Evolutionary conservation across 2,329 filamentous ascomycete species (phyloP), one percentile per base, ranked within the genome.

Genomic region (Venturia oleaginea): DNA sequence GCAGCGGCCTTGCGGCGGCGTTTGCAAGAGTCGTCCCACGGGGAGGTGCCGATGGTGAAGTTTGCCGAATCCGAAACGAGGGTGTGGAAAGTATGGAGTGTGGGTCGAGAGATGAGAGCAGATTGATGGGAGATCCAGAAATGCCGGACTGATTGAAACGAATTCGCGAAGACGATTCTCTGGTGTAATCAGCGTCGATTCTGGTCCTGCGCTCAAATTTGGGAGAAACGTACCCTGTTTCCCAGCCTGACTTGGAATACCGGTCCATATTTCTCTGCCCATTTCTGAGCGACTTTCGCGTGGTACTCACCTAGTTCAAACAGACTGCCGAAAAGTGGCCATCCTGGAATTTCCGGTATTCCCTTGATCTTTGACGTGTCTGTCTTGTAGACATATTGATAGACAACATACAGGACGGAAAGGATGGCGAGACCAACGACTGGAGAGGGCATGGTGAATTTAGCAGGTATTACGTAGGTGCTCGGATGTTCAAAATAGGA

Each of bases 51-150:
- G 61, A 83, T 83, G 0, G 81, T 84, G 71, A 83, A 83, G 1
- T 81, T 81, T 67, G 83, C 79, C 0, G 79, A 81, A 19, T 72
- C 76, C 68, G 76, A 79, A 19, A 84, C 81, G 59, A 83, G 72
- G 2, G 79, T 80, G 66, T 84, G 82, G 70, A 83, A 83, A 0
- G 90, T 93, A 74, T 93, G 89, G 59, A 92, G 84, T 30, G 81
- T 90, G 0, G 90, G 90, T 1, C 90, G 84, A 0, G 88, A 92
- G 70, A 92, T 91, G 65, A 92, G 77, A 0, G 89, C 82, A 0
- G 89, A 90, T 70, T 92, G 89, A 69, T 93, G 87, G 11, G 85
- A 88, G 72, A 92, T 88, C 86, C 89, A 92, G 27, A 93, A 79
- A 68, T 87, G 80, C 64, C 84, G 85, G 40, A 92, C 88, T 0